Conservation (phyloP, 805 yeast species). For the Lipomyces oligophaga region DNA sequence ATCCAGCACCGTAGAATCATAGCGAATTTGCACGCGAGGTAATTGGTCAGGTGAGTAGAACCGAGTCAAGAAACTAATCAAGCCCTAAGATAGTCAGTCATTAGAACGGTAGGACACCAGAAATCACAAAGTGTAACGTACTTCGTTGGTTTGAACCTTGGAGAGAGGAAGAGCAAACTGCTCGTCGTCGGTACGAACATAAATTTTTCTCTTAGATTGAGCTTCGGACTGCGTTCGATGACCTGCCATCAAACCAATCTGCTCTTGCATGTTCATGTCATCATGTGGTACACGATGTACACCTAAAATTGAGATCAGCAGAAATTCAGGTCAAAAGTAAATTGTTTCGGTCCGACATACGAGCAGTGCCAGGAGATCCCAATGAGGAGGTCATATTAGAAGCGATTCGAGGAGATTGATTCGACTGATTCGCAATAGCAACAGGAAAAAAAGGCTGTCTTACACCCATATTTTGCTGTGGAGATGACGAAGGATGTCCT, state of each 20-base stretch:
- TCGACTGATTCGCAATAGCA: no score
- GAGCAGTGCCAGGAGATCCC: neutral
- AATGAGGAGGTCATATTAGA: constrained; percentile 1
- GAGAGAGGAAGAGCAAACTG: constrained; percentile 24
- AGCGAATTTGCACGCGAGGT: constrained; percentile 24
- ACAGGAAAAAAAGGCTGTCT: neutral
- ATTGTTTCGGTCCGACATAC: neutral
- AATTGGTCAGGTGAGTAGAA: constrained; percentile 17
- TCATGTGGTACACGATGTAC: neutral
- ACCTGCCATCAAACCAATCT: neutral
- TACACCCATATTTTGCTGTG: no score
- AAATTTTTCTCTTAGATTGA: constrained; percentile 4
- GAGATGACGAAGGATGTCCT: no score
- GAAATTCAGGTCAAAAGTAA: neutral
- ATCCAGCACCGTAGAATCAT: constrained; percentile 24
- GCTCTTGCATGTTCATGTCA: neutral
- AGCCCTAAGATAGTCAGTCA: no score
- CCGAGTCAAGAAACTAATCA: constrained; percentile 14
- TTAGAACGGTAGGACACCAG: neutral
- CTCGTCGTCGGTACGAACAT: constrained; percentile 24
- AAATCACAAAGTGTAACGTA: neutral
- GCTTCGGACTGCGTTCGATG: neutral
- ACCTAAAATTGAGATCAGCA: neutral
- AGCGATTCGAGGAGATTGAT: neutral
- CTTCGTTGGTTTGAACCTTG: constrained; percentile 23